These are phyloP conservation scores for Parasitella parasitica DNA, from an alignment of 371 early-diverging fungal genomes.

Conservation along the genomic window DNA sequence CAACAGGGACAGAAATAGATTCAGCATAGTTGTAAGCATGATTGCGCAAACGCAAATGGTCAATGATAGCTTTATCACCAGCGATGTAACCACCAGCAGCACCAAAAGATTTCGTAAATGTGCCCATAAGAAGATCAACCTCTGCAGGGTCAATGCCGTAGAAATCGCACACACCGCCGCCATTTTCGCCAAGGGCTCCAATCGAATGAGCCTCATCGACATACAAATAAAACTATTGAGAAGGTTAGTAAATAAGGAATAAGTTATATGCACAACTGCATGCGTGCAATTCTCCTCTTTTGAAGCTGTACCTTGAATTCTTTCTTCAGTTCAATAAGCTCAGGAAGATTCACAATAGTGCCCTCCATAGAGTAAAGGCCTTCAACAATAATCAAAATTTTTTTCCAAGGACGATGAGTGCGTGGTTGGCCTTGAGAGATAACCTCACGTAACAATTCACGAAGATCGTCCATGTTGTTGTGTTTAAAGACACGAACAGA, in stretches of 20 bases:
- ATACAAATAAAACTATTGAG: constrained; percentile 86
- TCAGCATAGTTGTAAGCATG: constrained; percentile 95
- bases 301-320: constrained; percentile 80
- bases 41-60: constrained; percentile 79
- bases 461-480: constrained; percentile 85
- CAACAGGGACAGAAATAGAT: constrained; percentile 86
- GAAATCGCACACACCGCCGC: constrained; percentile 96
- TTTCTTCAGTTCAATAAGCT: constrained; percentile 89
- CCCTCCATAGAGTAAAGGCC: constrained; percentile 99
- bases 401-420: constrained; percentile 99
- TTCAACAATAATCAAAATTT: constrained; percentile 98
- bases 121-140: constrained; percentile 99
- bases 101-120: constrained; percentile 99
- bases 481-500: constrained; percentile 97
- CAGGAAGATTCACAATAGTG: constrained; percentile 87
- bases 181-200: constrained; percentile 92
- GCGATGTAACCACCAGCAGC: constrained; percentile 99
- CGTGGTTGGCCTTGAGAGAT: constrained; percentile 99
- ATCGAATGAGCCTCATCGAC: constrained; percentile 99
- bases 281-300: neutral
- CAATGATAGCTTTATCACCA: constrained; percentile 74
- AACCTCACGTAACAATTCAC: constrained; percentile 82
- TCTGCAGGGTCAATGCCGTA: constrained; percentile 87
- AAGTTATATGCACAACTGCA: neutral
- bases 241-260: neutral